phyloP scores from a whole-genome alignment of 495 filamentous ascomycete genomes.

The Neurospora sp. region DNA sequence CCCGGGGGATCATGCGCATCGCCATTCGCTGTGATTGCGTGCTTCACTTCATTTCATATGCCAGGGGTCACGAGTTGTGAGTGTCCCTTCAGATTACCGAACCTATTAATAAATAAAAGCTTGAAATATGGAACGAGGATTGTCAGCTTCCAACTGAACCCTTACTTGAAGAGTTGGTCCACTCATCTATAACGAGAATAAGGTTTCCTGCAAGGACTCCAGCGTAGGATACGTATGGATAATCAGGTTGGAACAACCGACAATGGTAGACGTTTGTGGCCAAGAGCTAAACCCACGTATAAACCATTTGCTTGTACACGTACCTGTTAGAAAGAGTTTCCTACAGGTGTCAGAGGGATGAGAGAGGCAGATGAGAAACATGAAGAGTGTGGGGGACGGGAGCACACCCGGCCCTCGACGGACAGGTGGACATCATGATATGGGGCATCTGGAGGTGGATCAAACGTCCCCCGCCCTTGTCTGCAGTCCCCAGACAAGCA shows the following conservation, averaged over 20 bases:
- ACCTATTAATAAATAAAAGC: background rate
- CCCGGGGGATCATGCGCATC: background rate
- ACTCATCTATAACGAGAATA: background rate
- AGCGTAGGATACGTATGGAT: background rate
- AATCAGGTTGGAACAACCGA: background rate
- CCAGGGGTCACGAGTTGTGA: background rate
- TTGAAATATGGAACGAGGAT: background rate
- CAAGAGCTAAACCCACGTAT: background rate
- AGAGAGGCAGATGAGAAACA: background rate
- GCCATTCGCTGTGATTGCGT: background rate
- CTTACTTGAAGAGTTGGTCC: background rate
- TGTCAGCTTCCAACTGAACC: background rate
- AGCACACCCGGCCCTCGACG: background rate
- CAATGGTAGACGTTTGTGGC: background rate
- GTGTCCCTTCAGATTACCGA: background rate
- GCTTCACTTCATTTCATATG: background rate
- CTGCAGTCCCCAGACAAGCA: background rate
- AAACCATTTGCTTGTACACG: background rate
- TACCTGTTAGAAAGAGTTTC: too few relatives aligned
- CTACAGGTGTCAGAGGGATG: too few relatives aligned
- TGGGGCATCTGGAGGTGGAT: background rate
- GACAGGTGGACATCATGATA: background rate
- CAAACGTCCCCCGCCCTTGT: background rate
- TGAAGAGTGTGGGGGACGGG: background rate
- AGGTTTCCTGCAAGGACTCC: background rate